Conservation (phyloP, 192 early-diverging fungal genomes). For the Coemansia erecta region DNA sequence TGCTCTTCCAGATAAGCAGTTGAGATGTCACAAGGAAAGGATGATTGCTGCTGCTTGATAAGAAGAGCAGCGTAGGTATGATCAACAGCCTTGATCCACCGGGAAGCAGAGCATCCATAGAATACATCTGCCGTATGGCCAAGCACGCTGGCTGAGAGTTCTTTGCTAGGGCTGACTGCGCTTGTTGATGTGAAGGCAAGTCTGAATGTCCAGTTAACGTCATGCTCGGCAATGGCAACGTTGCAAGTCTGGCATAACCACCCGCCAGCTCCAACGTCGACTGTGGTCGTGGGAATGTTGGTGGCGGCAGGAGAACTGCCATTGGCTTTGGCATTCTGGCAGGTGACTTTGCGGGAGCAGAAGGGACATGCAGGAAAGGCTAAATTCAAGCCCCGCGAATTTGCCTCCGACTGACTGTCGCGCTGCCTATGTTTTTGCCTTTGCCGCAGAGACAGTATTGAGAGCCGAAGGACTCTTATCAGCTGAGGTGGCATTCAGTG, state of each 20-base stretch:
- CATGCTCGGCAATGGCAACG: neutral
- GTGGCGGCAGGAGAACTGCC: too few species aligned
- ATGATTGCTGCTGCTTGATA: too few species aligned
- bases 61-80: neutral
- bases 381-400: neutral
- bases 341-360: constrained; percentile 9
- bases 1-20: neutral
- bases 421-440: neutral
- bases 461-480: constrained; percentile 5
- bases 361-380: constrained; percentile 7
- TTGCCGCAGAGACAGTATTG: neutral
- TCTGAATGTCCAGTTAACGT: constrained; percentile 7
- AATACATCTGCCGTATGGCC: neutral
- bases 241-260: constrained; percentile 1
- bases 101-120: constrained; percentile 3
- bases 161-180: neutral
- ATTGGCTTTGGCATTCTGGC: neutral
- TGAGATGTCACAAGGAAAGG: neutral
- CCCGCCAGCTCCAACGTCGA: neutral
- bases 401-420: neutral
- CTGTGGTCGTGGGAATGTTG: neutral
- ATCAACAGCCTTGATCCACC: constrained; percentile 4
- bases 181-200: neutral
- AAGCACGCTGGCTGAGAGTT: neutral
- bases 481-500: neutral